phyloP scores from a whole-genome alignment of 2,329 filamentous ascomycete genomes.

The Penicillium polonicum region DNA sequence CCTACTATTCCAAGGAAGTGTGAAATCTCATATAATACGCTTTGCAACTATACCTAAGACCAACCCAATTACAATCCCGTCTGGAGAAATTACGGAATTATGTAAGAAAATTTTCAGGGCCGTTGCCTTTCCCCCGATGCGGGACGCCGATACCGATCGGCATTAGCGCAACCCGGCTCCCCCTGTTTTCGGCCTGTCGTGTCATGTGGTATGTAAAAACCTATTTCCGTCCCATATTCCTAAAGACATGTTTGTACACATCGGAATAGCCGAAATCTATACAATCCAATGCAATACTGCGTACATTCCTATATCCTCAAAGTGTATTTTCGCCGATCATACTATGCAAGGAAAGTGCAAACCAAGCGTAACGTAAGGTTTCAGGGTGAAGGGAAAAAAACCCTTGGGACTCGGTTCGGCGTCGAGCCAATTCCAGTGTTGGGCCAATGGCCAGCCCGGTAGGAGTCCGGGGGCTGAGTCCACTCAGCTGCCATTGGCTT shows the following conservation, averaged over 20 bases:
- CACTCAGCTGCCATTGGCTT: not conserved
- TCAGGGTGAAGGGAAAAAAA: not conserved
- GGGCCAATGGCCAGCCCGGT: conserved; percentile 1
- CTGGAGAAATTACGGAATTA: not conserved
- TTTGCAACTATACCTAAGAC: not conserved
- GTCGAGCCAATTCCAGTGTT: not conserved
- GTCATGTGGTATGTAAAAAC: not conserved
- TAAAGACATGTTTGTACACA: not conserved
- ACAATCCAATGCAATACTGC: not conserved
- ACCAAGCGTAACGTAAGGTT: not conserved
- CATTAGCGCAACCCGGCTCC: not conserved
- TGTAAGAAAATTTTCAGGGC: not conserved
- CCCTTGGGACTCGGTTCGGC: not conserved
- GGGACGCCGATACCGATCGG: conserved; percentile 17
- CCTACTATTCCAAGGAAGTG: not conserved
- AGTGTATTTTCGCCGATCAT: not conserved
- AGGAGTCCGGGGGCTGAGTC: conserved; percentile 1
- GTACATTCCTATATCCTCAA: not conserved
- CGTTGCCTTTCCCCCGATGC: conserved; percentile 12
- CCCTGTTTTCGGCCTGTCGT: conserved; percentile 3
- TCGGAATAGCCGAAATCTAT: not conserved
- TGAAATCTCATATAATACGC: no score
- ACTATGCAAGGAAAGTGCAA: not conserved
- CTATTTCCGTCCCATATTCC: conserved; percentile 2
- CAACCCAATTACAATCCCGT: not conserved